Percentiles rank a stretch among this genome's conserved stretches.
Conservation (phyloP, 495 filamentous ascomycete species). For the Umbilicaria muhlenbergii region DNA sequence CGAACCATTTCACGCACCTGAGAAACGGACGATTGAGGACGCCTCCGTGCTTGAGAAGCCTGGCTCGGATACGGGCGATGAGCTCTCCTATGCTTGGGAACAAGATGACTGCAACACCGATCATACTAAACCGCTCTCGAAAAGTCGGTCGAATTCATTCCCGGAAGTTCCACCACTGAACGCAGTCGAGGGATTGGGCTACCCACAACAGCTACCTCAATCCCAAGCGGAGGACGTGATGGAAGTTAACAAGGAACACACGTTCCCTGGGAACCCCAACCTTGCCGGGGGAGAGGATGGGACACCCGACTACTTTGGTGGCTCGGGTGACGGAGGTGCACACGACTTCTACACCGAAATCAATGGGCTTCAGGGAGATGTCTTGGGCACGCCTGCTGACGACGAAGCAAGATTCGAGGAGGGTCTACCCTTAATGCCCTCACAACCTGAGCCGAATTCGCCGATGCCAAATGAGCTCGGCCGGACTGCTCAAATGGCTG, state of each 20-base stretch:
- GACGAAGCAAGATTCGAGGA: constrained; percentile 40
- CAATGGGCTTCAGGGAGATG: constrained; percentile 1
- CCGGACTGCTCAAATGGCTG: constrained; percentile 1
- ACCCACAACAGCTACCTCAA: constrained; percentile 15
- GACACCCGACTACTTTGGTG: constrained; percentile 18
- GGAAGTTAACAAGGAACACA: constrained; percentile 22
- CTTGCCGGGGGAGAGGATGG: neutral
- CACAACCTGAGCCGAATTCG: neutral
- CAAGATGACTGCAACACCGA: too few relatives aligned
- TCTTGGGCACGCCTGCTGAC: constrained; percentile 10
- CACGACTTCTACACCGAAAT: constrained; percentile 8
- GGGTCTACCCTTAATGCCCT: constrained; percentile 38
- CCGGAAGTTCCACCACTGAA: constrained; percentile 33
- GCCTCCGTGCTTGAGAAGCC: neutral
- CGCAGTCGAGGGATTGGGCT: constrained; percentile 4
- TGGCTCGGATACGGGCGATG: neutral
- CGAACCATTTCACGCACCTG: neutral
- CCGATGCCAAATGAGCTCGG: constrained; percentile 9
- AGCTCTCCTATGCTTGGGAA: neutral
- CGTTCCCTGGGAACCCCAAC: constrained; percentile 4
- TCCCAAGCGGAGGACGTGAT: constrained; percentile 30
- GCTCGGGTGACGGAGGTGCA: constrained; percentile 12
- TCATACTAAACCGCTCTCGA: too few relatives aligned
- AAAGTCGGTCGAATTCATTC: constrained; percentile 42
- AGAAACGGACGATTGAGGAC: constrained; percentile 1